Conservation (phyloP, 345 rosid genomes). For the Gossypium sturtianum region DNA sequence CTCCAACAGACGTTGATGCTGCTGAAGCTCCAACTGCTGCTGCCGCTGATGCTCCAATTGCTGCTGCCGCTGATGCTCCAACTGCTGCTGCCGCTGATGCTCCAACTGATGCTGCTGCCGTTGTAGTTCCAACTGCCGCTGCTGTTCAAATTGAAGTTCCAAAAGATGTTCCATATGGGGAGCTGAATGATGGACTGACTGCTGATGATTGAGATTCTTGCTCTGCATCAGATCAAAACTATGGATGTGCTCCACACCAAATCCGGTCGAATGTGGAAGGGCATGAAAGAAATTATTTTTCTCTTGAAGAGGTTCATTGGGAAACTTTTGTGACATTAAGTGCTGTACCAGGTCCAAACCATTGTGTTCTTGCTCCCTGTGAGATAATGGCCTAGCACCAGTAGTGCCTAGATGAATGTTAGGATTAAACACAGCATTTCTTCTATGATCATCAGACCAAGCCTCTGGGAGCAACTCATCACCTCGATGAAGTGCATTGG, state of each 20-base stretch:
- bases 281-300: conserved; percentile 21
- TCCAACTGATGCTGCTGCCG: conserved; percentile 27
- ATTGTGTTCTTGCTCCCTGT: conserved; percentile 28
- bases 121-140: conserved; percentile 31
- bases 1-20: conserved; percentile 2
- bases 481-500: conserved; percentile 31
- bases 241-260: conserved; percentile 22
- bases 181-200: conserved; percentile 18
- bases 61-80: conserved; percentile 22
- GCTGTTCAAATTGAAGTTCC: conserved; percentile 21
- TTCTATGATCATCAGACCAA: conserved; percentile 29
- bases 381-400: conserved; percentile 32
- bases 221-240: conserved; percentile 16
- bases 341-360: conserved; percentile 34
- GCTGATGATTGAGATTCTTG: conserved; percentile 19
- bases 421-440: conserved; percentile 21
- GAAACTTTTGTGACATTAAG: conserved; percentile 29
- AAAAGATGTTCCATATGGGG: conserved; percentile 32
- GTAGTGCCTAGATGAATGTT: conserved; percentile 24
- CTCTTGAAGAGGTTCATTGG: conserved; percentile 29
- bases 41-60: conserved; percentile 23
- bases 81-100: conserved; percentile 19
- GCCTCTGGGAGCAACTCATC: conserved; percentile 38
- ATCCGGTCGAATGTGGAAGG: conserved; percentile 21
- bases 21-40: conserved; percentile 5